Percentiles rank a stretch among this genome's conserved stretches.
phyloP scores from a whole-genome alignment of 306 rosid species.

The Delonix regia region DNA sequence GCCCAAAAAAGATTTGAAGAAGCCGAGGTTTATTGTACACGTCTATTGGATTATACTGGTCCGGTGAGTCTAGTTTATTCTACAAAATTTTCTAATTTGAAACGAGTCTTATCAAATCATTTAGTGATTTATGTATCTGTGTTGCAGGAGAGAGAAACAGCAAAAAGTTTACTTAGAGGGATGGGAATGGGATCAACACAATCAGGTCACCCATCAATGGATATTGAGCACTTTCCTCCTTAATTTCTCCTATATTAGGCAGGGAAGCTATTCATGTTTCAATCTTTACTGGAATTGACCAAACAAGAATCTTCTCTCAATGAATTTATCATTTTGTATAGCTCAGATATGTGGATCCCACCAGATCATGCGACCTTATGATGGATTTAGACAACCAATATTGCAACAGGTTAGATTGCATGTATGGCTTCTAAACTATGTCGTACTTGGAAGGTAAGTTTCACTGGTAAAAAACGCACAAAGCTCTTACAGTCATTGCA shows the following conservation, averaged over 20 bases:
- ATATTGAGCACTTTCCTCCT: conserved; percentile 83
- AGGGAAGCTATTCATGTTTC: conserved; percentile 28
- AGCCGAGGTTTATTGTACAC: conserved; percentile 93
- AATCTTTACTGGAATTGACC: background rate
- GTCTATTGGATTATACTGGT: conserved; percentile 92
- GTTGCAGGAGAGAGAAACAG: conserved; percentile 91
- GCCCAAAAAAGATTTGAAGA: conserved; percentile 69
- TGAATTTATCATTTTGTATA: background rate
- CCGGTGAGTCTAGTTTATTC: conserved; percentile 65
- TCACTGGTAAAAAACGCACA: background rate
- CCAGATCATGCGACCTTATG: background rate
- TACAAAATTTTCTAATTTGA: conserved; percentile 19
- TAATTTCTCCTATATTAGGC: conserved; percentile 31
- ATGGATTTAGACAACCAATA: background rate
- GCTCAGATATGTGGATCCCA: background rate
- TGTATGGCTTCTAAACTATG: background rate
- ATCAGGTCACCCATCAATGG: conserved; percentile 69
- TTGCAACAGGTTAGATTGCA: background rate
- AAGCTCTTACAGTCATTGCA: too few species aligned
- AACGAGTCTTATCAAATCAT: background rate
- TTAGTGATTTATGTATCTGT: conserved; percentile 24
- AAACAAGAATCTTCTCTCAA: background rate
- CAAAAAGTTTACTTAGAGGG: conserved; percentile 85
- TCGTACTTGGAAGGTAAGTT: background rate
- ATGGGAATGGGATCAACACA: conserved; percentile 87